A percentile compares a stretch with the other conserved stretches of the same genome.
Conservation (phyloP, 2,329 filamentous ascomycete species). For the Fusarium sp. region DNA sequence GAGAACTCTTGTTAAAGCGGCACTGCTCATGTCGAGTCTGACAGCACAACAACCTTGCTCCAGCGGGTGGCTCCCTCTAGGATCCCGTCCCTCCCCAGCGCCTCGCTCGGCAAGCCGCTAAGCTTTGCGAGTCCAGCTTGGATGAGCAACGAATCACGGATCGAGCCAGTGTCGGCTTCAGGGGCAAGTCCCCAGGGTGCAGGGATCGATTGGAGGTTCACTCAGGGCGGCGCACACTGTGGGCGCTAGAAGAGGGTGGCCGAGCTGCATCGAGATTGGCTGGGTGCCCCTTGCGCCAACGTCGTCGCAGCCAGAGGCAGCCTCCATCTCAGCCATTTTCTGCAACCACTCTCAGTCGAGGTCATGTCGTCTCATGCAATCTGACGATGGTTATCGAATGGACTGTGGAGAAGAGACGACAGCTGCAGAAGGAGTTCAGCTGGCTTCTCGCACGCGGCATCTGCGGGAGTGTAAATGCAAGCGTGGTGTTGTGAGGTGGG, state of each 20-base stretch:
- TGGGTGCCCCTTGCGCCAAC: slow-evolving; percentile 21
- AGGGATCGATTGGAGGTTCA: slow-evolving; percentile 8
- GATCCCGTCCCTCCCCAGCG: slow-evolving; percentile 36
- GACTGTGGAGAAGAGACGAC: background rate
- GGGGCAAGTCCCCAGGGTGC: slow-evolving; percentile 33
- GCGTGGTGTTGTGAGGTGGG: slow-evolving; percentile 37
- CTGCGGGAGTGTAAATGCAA: background rate
- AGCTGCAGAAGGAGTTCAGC: background rate
- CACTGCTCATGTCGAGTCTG: background rate
- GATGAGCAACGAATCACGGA: slow-evolving; percentile 33
- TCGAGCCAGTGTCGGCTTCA: slow-evolving; percentile 36
- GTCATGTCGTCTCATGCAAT: background rate
- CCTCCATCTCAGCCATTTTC: slow-evolving; percentile 26
- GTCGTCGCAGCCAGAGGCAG: slow-evolving; percentile 12
- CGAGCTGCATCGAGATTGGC: slow-evolving; percentile 42
- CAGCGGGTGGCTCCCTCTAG: slow-evolving; percentile 1
- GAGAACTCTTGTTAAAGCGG: background rate
- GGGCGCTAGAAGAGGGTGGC: slow-evolving; percentile 22
- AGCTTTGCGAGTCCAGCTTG: slow-evolving; percentile 27
- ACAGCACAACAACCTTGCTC: background rate
- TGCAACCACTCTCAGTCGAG: slow-evolving; percentile 8
- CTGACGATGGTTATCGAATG: background rate
- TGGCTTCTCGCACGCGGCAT: background rate
- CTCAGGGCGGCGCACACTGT: slow-evolving; percentile 24
- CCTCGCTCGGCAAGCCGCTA: slow-evolving; percentile 41